Percentiles rank a stretch among this genome's conserved stretches.
Conservation (phyloP, 148 eudicot genomes). For the Salicornia ramosissima region DNA sequence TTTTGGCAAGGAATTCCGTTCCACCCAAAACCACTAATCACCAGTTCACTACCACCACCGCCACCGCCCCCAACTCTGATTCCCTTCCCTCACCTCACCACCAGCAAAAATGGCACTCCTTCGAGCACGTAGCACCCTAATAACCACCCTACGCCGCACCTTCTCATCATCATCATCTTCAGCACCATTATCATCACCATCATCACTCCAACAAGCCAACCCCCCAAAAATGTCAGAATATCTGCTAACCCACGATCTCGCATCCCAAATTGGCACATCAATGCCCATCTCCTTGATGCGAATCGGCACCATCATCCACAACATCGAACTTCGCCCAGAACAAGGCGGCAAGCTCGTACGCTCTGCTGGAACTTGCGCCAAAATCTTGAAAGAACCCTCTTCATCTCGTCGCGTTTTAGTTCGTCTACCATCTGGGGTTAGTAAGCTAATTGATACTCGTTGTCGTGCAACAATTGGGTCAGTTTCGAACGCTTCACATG, state of each 20-base stretch:
- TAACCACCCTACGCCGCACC: conserved; percentile 23
- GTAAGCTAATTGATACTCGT: conserved; percentile 52
- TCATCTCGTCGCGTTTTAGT: conserved; percentile 38
- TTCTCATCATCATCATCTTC: conserved; percentile 24
- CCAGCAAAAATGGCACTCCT: conserved; percentile 29
- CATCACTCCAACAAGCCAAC: background rate
- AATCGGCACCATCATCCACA: conserved; percentile 76
- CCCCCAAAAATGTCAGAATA: conserved; percentile 34
- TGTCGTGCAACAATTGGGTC: conserved; percentile 73
- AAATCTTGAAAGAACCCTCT: conserved; percentile 67
- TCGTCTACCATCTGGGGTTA: conserved; percentile 59
- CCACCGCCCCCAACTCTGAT: too few species aligned
- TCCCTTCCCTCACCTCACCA: background rate
- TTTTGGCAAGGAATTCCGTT: too few species aligned
- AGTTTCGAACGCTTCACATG: conserved; percentile 56
- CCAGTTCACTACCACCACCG: background rate
- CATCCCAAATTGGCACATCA: conserved; percentile 70
- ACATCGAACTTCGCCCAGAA: conserved; percentile 76
- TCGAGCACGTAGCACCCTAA: conserved; percentile 33
- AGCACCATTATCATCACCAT: background rate
- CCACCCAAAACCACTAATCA: background rate
- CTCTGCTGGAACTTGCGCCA: conserved; percentile 78
- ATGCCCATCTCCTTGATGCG: conserved; percentile 80
- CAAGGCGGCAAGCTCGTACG: conserved; percentile 78
- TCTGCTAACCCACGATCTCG: conserved; percentile 50